A percentile compares a stretch with the other conserved stretches of the same genome.
These are phyloP conservation scores for Pythium coloratum DNA, from an alignment of 352 stramenopile species.

Conservation along the genomic window DNA sequence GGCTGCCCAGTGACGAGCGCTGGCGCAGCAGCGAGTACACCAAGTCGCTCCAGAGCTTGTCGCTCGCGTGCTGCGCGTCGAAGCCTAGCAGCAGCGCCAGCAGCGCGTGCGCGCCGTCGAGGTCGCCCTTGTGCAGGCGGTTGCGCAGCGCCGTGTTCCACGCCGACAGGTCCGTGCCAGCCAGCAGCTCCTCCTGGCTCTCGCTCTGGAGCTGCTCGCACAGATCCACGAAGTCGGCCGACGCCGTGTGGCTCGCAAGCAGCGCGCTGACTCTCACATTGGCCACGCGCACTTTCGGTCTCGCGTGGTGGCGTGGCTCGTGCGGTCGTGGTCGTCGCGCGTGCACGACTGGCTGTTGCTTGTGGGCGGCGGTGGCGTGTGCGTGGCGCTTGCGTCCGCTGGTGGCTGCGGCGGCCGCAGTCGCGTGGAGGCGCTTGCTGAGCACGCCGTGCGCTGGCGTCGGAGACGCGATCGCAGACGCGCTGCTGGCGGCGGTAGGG, in stretches of 20 bases:
- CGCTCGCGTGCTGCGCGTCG: constrained; percentile 45
- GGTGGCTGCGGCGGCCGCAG: neutral
- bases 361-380: neutral
- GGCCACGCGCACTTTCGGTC: constrained; percentile 25
- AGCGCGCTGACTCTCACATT: constrained; percentile 42
- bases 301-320: neutral
- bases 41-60: constrained; percentile 67
- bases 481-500: neutral
- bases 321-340: neutral
- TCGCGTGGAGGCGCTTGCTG: neutral
- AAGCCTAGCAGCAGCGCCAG: constrained; percentile 53
- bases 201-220: constrained; percentile 39
- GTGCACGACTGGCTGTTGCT: neutral
- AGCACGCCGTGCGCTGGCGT: neutral
- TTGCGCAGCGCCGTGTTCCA: constrained; percentile 68
- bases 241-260: constrained; percentile 32
- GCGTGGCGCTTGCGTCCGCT: neutral
- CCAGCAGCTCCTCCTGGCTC: constrained; percentile 46
- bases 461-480: too few relatives aligned
- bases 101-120: constrained; percentile 44
- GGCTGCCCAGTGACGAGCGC: constrained; percentile 31
- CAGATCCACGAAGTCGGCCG: constrained; percentile 34
- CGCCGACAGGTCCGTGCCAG: constrained; percentile 41
- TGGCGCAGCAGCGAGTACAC: constrained; percentile 72
- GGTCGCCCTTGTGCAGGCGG: constrained; percentile 48